A percentile compares a stretch with the other conserved stretches of the same genome.
Evolutionary conservation across 148 eudicot species (phyloP).

Genomic region (Camellia lanceoleosa): DNA sequence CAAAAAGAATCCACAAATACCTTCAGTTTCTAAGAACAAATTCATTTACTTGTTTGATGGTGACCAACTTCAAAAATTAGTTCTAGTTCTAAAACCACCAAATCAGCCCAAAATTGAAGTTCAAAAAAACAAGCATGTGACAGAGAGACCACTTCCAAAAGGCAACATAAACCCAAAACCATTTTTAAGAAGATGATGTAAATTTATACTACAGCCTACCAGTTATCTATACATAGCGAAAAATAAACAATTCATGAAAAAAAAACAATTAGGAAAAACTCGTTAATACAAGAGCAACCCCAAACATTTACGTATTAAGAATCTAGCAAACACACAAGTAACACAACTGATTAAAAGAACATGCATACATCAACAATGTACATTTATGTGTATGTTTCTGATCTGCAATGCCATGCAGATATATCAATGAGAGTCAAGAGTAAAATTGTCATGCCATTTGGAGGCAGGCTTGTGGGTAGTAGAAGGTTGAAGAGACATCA

Average conservation of each 20-base stretch:
- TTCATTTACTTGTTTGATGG: not conserved
- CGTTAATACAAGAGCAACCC: not conserved
- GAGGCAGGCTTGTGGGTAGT: conserved; percentile 21
- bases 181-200: too few relatives aligned
- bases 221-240: not conserved
- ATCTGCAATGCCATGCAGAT: conserved; percentile 2
- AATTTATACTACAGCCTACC: too few relatives aligned
- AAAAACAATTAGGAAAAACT: not conserved
- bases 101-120: not conserved
- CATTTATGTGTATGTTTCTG: not conserved
- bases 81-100: not conserved
- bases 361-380: not conserved
- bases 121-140: not conserved
- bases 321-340: not conserved
- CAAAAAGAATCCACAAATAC: too few relatives aligned
- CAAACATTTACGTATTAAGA: not conserved
- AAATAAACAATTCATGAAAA: not conserved
- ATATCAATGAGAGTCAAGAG: not conserved
- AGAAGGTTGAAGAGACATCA: conserved; percentile 9
- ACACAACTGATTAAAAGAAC: not conserved
- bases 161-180: not conserved
- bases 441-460: conserved; percentile 16
- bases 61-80: not conserved
- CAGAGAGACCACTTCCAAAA: not conserved
- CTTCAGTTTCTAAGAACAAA: not conserved